Evolutionary conservation across 768 basidiomycete species (phyloP), one percentile per base, ranked within the genome.

Genomic region (Rubroboletus pulcherrimus): DNA sequence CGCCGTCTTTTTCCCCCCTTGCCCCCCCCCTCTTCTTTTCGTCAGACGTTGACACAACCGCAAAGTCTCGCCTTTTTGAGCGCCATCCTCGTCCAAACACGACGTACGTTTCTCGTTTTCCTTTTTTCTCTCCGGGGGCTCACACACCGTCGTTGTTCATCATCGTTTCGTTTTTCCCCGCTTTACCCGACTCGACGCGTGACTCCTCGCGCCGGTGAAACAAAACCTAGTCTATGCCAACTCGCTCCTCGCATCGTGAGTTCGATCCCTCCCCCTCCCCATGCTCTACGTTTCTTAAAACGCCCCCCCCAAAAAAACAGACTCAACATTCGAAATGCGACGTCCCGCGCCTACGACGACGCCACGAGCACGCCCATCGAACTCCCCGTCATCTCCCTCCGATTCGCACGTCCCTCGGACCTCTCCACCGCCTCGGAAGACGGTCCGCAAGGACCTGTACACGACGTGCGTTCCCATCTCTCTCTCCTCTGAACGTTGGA

Each of bases 211-310:
- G 21, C 21, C 21, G 21, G 21, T 21, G 21, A 21, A 21, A 21
- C 21, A 21, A 21, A 21, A 21, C 21, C 21, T 21, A 21, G 68
- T 69, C 10, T 69, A 69, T 10, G 66, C 68, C 43, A 69, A 69
- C 51, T 70, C 68, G 31, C 61, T 69, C 39, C 59, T 69, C 29
- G 56, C 64, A 51, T 69, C 66, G 68, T 70, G 21, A 44, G 63
- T 21, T 21, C 2, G 21, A 21, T 21, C 21, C 21, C 21, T 21
- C 2, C 21, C 21, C 21, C 21, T 1, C 1, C 21, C 21, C 21
- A 21, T 21, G 2, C 21, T 21, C 21, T 2, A 21, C 21, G 21
- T 21, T 21, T 1, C 2, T 21, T 21, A 21, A 21, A 21, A 21
- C 21, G 21, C 21, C n/a, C n/a, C n/a, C n/a, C n/a, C n/a, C n/a